Conservation (phyloP, 495 filamentous ascomycete genomes). For the Trichodelitschia bisporula region DNA sequence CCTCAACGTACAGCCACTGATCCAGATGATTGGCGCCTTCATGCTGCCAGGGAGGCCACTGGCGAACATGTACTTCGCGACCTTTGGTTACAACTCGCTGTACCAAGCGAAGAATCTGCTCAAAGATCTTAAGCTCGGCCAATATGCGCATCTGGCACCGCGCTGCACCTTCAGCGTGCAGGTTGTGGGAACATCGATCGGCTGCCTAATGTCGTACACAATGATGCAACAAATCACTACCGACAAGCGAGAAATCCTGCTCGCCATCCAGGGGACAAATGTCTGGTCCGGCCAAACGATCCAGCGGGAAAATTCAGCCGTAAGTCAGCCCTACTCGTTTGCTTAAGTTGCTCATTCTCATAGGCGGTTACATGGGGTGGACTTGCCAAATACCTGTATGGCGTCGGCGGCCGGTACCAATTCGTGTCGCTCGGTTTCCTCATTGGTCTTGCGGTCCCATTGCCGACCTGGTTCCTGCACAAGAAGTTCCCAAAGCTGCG, state of each 20-base stretch:
- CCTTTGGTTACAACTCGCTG: constrained; percentile 19
- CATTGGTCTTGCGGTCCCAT: constrained; percentile 15
- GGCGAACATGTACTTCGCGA: constrained; percentile 17
- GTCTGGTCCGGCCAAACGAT: constrained; percentile 24
- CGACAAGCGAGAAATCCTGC: constrained; percentile 16
- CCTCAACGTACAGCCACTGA: constrained; percentile 14
- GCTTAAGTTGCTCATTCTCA: no score
- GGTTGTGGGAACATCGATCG: constrained; percentile 21
- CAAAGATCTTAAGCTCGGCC: constrained; percentile 19
- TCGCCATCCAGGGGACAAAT: constrained; percentile 16
- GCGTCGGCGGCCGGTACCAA: constrained; percentile 12
- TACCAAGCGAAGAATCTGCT: constrained; percentile 15
- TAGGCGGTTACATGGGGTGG: no score
- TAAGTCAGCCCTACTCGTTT: constrained; percentile 20
- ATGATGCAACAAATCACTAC: constrained; percentile 19
- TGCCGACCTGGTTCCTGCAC: constrained; percentile 15
- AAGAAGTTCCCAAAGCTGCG: constrained; percentile 2
- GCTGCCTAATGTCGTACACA: constrained; percentile 23
- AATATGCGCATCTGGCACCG: constrained; percentile 16
- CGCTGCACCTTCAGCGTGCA: constrained; percentile 21
- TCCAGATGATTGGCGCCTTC: constrained; percentile 18
- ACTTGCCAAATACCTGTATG: constrained; percentile 21
- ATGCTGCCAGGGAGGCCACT: constrained; percentile 21
- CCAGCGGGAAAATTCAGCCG: constrained; percentile 18
- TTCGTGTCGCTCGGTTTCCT: constrained; percentile 17